These are phyloP conservation scores for Talaromyces sp. DNA, from an alignment of 2,329 filamentous ascomycete species.

Conservation along the genomic window DNA sequence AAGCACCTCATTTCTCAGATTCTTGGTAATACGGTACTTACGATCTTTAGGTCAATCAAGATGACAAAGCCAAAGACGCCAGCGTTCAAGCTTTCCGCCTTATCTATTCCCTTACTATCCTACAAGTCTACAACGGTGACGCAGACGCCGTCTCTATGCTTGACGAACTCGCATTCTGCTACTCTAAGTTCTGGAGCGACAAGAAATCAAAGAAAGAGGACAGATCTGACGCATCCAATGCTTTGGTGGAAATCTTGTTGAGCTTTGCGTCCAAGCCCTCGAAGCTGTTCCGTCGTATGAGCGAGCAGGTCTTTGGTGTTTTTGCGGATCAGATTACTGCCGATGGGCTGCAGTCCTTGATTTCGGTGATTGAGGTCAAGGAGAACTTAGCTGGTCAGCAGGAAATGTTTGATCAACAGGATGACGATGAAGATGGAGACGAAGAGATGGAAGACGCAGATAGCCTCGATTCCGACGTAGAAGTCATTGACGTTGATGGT, in stretches of 20 bases:
- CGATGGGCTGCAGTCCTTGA: slow-evolving; percentile 65
- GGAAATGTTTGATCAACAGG: slow-evolving; percentile 74
- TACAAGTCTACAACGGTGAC: slow-evolving; percentile 89
- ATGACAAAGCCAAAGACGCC: slow-evolving; percentile 50
- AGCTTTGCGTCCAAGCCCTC: slow-evolving; percentile 85
- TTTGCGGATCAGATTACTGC: slow-evolving; percentile 73
- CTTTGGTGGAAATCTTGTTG: slow-evolving; percentile 83
- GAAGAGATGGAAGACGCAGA: slow-evolving; percentile 51
- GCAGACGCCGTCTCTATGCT: slow-evolving; percentile 79
- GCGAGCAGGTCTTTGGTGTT: slow-evolving; percentile 80
- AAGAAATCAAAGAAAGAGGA: slow-evolving; percentile 54
- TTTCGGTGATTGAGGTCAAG: slow-evolving; percentile 65
- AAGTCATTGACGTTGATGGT: slow-evolving; percentile 28
- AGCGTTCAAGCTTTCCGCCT: slow-evolving; percentile 75
- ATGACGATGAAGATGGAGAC: slow-evolving; percentile 55
- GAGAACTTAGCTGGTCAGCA: slow-evolving; percentile 82
- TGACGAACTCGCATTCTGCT: slow-evolving; percentile 75
- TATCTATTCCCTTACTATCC: slow-evolving; percentile 76
- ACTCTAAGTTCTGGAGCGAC: slow-evolving; percentile 57
- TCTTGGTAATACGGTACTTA: slow-evolving; percentile 7
- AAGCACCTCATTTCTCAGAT: not conserved
- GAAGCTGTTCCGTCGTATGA: slow-evolving; percentile 77
- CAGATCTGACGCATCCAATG: slow-evolving; percentile 56
- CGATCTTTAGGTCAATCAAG: slow-evolving; percentile 48
- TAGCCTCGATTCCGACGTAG: slow-evolving; percentile 35